Conservation (phyloP, 805 yeast genomes). For the Grigorovia transvaalensis region DNA sequence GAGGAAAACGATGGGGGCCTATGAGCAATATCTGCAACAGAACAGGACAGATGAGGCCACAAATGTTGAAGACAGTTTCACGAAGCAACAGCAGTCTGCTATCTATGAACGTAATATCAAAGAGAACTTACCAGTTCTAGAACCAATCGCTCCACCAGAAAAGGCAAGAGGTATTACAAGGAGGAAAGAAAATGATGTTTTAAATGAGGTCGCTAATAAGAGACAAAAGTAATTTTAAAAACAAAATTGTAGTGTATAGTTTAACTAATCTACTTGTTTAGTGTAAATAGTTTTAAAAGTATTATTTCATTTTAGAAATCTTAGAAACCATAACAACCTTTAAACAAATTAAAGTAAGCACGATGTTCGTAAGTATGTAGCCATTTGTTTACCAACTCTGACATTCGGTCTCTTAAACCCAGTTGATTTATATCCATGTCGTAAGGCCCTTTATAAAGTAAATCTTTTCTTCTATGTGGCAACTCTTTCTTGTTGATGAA, state of each 20-base stretch:
- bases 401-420: neutral
- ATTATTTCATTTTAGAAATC: neutral
- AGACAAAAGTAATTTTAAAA: constrained; percentile 1
- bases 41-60: neutral
- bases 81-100: constrained; percentile 2
- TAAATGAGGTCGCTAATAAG: neutral
- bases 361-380: constrained; percentile 31
- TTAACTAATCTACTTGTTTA: neutral
- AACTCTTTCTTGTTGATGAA: constrained; percentile 31
- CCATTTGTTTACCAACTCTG: constrained; percentile 9
- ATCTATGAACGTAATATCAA: constrained; percentile 9
- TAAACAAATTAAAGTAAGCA: constrained; percentile 28
- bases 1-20: neutral
- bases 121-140: constrained; percentile 6
- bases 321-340: constrained; percentile 25
- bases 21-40: neutral
- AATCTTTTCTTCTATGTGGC: constrained; percentile 24
- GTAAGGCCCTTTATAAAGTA: constrained; percentile 18
- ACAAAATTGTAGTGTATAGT: neutral
- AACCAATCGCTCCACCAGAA: constrained; percentile 4
- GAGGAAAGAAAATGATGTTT: constrained; percentile 1
- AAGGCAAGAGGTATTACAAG: neutral
- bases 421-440: constrained; percentile 1
- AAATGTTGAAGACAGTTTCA: neutral
- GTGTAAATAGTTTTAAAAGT: neutral